Evolutionary conservation across 306 rosid species (phyloP).

Genomic region (Dalbergia cochinchinensis): DNA sequence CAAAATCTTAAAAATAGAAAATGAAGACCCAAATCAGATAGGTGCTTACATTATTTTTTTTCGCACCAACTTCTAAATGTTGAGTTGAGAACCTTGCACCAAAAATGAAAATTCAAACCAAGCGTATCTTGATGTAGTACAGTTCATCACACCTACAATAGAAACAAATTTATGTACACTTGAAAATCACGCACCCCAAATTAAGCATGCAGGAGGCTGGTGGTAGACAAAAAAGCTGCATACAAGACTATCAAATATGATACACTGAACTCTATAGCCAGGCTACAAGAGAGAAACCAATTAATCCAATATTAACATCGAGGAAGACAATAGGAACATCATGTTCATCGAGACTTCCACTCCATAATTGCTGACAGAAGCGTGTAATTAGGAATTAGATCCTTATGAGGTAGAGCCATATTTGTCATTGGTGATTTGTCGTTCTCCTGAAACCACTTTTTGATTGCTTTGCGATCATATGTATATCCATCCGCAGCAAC

Average conservation of each 20-base stretch:
- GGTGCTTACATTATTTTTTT: too few species aligned
- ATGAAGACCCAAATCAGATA: too few species aligned
- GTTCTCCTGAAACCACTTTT: conserved; percentile 72
- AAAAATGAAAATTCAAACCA: too few species aligned
- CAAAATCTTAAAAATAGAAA: too few species aligned
- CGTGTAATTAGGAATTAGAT: conserved; percentile 75
- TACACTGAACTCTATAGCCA: conserved; percentile 24
- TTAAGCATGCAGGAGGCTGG: conserved; percentile 22
- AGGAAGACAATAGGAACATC: conserved; percentile 26
- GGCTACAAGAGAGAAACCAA: conserved; percentile 20
- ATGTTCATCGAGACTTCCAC: conserved; percentile 70
- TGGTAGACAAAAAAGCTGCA: conserved; percentile 33
- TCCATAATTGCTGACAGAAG: conserved; percentile 92
- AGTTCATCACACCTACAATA: background rate
- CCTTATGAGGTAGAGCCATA: conserved; percentile 71
- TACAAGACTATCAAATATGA: conserved; percentile 17
- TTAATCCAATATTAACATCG: conserved; percentile 16
- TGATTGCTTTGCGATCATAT: conserved; percentile 78
- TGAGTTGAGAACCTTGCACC: background rate
- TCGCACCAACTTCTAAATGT: background rate
- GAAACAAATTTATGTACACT: conserved; percentile 45
- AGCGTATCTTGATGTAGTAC: background rate
- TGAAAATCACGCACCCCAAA: conserved; percentile 18
- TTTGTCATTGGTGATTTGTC: conserved; percentile 86
- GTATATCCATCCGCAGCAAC: conserved; percentile 98